Evolutionary conservation across 768 basidiomycete genomes (phyloP).

Genomic region (Kwoniella europaea): DNA sequence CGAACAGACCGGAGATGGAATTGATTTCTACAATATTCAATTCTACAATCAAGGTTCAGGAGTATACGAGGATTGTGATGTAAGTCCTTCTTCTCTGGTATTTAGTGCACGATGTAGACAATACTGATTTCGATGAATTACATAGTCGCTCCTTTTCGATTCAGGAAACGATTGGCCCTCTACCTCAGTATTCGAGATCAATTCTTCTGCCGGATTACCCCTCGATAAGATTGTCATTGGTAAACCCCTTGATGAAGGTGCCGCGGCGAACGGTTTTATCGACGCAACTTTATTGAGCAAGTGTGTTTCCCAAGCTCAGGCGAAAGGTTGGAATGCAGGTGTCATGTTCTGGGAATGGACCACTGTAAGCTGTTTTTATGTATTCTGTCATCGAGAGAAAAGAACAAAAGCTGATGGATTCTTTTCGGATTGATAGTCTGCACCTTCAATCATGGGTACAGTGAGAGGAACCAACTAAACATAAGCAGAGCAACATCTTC

Average conservation of each 20-base stretch:
- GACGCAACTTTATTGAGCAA: constrained; percentile 64
- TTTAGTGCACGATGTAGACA: background rate
- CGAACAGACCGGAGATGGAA: constrained; percentile 64
- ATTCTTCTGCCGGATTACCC: constrained; percentile 64
- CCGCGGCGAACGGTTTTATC: constrained; percentile 67
- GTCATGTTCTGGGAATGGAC: constrained; percentile 59
- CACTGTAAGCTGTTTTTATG: constrained; percentile 21
- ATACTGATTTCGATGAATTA: constrained; percentile 4
- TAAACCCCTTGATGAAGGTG: constrained; percentile 68
- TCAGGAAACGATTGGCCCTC: constrained; percentile 70
- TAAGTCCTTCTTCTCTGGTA: constrained; percentile 18
- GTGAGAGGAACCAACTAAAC: constrained; percentile 22
- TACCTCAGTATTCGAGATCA: constrained; percentile 68
- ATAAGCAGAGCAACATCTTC: background rate
- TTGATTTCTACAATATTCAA: constrained; percentile 65
- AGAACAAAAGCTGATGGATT: background rate
- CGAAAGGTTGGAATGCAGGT: constrained; percentile 66
- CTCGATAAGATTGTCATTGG: constrained; percentile 75
- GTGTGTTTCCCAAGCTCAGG: constrained; percentile 69
- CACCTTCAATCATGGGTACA: constrained; percentile 42
- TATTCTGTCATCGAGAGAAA: background rate
- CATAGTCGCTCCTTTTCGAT: constrained; percentile 62
- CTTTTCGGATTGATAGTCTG: constrained; percentile 20
- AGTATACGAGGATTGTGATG: constrained; percentile 46
- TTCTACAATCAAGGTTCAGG: constrained; percentile 57